A percentile compares a stretch with the other conserved stretches of the same genome.
Conservation (phyloP, 441 rosid genomes). For the Adansonia madagascariensis region DNA sequence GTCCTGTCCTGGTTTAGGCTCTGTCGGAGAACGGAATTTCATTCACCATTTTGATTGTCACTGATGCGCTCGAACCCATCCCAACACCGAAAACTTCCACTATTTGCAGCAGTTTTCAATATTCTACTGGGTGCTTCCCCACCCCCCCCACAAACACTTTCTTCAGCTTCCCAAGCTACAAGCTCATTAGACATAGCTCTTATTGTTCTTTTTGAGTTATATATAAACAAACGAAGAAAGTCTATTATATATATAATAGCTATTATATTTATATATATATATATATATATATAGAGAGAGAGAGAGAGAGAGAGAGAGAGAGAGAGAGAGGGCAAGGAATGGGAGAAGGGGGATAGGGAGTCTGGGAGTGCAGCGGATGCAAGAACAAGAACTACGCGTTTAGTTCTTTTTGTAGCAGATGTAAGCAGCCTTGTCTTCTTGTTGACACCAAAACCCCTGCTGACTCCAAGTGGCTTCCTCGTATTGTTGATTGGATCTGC, state of each 20-base stretch:
- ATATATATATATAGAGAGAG: too few species aligned
- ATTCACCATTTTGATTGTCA: background rate
- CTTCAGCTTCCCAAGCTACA: background rate
- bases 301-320: background rate
- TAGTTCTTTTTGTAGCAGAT: conserved; percentile 79
- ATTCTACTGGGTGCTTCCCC: background rate
- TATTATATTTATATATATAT: too few species aligned
- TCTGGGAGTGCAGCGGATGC: conserved; percentile 83
- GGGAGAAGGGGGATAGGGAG: conserved; percentile 82
- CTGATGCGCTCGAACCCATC: background rate
- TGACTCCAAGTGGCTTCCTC: conserved; percentile 92
- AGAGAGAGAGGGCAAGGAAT: conserved; percentile 14
- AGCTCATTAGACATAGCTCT: background rate
- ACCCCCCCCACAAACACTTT: background rate
- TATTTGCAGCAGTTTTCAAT: background rate
- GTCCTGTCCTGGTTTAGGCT: background rate
- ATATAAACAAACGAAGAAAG: conserved; percentile 8
- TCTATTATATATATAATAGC: too few species aligned
- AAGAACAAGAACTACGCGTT: conserved; percentile 79
- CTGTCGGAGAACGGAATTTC: conserved; percentile 2
- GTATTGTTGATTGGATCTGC: conserved; percentile 94
- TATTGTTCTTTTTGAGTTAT: background rate
- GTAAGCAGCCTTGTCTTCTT: conserved; percentile 83
- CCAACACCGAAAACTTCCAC: background rate
- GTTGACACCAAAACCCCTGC: conserved; percentile 76